Base-by-base conservation (phyloP, 352 stramenopile species). In the Phytophthora boehmeriae region DNA sequence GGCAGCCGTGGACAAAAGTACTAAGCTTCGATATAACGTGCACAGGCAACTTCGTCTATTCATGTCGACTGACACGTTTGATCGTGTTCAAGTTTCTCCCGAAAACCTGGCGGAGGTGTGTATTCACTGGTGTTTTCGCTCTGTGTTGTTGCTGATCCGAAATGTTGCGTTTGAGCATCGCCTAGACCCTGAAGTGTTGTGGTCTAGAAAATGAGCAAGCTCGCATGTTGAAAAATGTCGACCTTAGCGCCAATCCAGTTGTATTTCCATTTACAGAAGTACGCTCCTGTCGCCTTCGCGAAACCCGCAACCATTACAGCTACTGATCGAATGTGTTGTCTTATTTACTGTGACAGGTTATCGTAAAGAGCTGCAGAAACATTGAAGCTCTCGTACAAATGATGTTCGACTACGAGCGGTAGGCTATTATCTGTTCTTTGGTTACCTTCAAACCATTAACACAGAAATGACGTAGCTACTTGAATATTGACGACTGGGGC, bases 331-430 rank as follows among this genome's bases (percentile, higher is more conserved):
- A 52, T 14, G 28, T 28, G 1, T 10, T 1, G 38, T 45, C 8
- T 53, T 16, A 4, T 0, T 36, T 16, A 19, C 13, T 64, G 51
- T 5, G 50, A 13, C 27, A 90, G 80, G 71, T 89, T 14, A 80
- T 92, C 23, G 67, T 74, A 2, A 73, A 89, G 41, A 90, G 78
- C 45, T 93, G 80, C 50, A 59, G 61, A n/a, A 71, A 62, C n/a
- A 71, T 93, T 22, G 77, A 90, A 39, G 54, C 59, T 11, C 61
- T 93, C 10, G 72, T 92, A 3, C 61, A 81, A n/a, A 89, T 80
- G 66, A 90, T 93, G 82, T 92, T 89, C 36, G 82, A 92, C 54
- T 93, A 91, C 38, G 85, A 92, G 46, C 66, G 66, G 76, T 81
- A 71, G 16, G 52, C 41, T 39, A 23, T 16, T 38, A 34, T 63